A percentile compares a stretch with the other conserved stretches of the same genome.
These are phyloP conservation scores for Emergomyces pasteurianus DNA, from an alignment of 2,329 filamentous ascomycete genomes.

Conservation along the genomic window DNA sequence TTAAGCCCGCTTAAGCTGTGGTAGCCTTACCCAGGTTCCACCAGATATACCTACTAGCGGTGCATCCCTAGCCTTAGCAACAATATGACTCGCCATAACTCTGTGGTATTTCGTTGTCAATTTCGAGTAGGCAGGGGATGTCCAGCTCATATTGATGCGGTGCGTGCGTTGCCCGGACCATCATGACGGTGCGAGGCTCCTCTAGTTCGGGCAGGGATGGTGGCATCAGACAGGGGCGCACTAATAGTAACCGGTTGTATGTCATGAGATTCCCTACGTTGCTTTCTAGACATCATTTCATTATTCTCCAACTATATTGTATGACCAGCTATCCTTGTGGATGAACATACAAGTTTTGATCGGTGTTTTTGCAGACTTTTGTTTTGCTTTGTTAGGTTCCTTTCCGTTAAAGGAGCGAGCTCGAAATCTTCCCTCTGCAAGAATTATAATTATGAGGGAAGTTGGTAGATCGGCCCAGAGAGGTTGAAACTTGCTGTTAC, in stretches of 20 bases:
- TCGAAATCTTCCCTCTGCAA: neutral
- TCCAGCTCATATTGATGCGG: neutral
- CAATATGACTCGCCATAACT: neutral
- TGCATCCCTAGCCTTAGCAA: neutral
- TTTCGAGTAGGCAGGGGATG: neutral
- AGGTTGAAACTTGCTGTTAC: neutral
- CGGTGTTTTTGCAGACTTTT: neutral
- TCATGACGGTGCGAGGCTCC: neutral
- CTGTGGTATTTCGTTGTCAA: conserved; percentile 1
- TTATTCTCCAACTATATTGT: neutral
- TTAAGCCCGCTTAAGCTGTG: neutral
- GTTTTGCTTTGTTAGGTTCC: neutral
- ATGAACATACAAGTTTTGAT: neutral
- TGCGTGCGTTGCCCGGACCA: neutral
- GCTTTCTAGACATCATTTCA: neutral
- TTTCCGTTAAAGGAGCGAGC: neutral
- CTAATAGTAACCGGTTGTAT: neutral
- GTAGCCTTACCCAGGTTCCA: neutral
- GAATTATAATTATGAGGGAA: neutral
- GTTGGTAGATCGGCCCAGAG: neutral
- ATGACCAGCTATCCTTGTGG: neutral
- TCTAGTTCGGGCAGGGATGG: neutral
- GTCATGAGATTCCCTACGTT: neutral
- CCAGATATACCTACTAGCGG: neutral
- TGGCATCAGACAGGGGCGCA: neutral